A percentile compares a stretch with the other conserved stretches of the same genome.
Evolutionary conservation across 257 asterid genomes (phyloP).

Genomic region (Solanum tarapatanum): DNA sequence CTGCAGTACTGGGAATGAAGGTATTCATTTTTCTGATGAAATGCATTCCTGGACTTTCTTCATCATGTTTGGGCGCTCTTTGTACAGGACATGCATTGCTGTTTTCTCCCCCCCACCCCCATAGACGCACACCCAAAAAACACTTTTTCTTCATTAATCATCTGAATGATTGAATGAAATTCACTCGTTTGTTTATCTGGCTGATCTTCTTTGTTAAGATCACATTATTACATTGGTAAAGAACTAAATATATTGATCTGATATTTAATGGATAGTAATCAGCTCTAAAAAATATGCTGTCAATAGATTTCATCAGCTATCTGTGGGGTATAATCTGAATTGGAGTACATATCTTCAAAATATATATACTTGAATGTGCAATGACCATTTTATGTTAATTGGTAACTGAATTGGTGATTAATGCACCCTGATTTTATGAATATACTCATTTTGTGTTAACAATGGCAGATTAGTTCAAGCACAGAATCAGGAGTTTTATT

Average conservation of each 20-base stretch:
- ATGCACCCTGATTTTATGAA: not conserved
- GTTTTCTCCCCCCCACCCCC: not conserved
- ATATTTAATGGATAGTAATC: not conserved
- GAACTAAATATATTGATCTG: not conserved
- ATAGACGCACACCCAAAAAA: not conserved
- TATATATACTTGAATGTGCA: not conserved
- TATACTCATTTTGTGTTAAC: not conserved
- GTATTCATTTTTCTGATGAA: not conserved
- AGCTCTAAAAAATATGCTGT: not conserved
- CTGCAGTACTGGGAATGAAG: conserved; percentile 18
- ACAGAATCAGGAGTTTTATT: not conserved
- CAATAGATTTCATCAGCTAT: not conserved
- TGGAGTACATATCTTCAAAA: not conserved
- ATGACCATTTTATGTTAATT: not conserved
- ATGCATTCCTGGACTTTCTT: not conserved
- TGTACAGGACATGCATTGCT: not conserved
- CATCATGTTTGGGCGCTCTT: not conserved
- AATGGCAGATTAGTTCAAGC: not conserved
- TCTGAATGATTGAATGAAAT: not conserved
- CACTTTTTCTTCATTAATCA: not conserved
- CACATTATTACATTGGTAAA: not conserved
- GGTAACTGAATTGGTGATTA: not conserved
- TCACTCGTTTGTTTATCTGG: not conserved
- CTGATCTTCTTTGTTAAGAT: not conserved
- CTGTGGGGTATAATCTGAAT: not conserved